These are phyloP conservation scores for Hemerocallis citrina DNA, from an alignment of 106 monocot species.

Conservation along the genomic window DNA sequence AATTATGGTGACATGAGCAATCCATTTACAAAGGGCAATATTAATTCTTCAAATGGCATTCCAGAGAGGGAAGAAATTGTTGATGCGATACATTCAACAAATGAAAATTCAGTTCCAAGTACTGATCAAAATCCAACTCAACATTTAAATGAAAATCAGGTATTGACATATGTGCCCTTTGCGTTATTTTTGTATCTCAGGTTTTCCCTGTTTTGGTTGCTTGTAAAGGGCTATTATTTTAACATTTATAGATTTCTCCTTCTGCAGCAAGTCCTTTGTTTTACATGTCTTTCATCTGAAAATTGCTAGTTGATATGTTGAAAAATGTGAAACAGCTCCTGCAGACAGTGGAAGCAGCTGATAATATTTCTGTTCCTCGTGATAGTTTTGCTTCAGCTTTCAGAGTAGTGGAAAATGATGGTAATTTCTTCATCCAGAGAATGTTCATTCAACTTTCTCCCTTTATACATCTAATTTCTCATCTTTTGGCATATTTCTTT, in stretches of 20 bases:
- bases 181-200: background rate
- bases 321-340: constrained; percentile 4
- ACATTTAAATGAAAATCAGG: constrained; percentile 14
- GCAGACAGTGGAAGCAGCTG: background rate
- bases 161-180: background rate
- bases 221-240: background rate
- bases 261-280: background rate
- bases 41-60: background rate
- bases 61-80: background rate
- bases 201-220: background rate
- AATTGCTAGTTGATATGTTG: background rate
- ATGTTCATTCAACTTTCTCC: background rate
- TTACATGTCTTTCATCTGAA: background rate
- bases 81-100: background rate
- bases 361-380: constrained; percentile 5
- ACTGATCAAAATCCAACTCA: background rate
- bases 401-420: background rate
- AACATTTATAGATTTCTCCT: background rate
- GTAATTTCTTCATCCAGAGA: constrained; percentile 2
- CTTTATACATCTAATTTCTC: background rate
- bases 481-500: background rate
- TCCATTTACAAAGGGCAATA: background rate
- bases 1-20: background rate
- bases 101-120: constrained; percentile 7
- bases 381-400: constrained; percentile 13